A percentile compares a stretch with the other conserved stretches of the same genome.
phyloP scores from a whole-genome alignment of 306 rosid species.

The Lupinus albus region DNA sequence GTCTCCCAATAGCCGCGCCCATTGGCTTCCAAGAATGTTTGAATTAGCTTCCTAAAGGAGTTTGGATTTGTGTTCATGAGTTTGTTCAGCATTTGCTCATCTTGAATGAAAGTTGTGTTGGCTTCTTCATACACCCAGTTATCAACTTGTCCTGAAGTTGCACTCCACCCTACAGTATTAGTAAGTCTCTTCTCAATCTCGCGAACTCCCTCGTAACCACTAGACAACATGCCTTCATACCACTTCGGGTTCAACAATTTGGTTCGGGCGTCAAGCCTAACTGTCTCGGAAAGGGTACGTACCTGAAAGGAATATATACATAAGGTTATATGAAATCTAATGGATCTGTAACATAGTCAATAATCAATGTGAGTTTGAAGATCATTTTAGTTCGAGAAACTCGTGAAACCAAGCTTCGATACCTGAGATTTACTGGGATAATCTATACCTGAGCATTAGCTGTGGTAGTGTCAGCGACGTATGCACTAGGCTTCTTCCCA shows the following conservation, averaged over 20 bases:
- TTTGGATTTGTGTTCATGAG: constrained; percentile 89
- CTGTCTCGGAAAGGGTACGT: constrained; percentile 91
- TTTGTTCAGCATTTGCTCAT: constrained; percentile 88
- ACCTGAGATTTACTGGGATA: constrained; percentile 9
- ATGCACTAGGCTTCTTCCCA: constrained; percentile 96
- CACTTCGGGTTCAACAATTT: constrained; percentile 95
- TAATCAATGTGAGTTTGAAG: neutral
- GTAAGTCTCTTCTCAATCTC: constrained; percentile 96
- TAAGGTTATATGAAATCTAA: constrained; percentile 20
- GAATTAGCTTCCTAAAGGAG: constrained; percentile 89
- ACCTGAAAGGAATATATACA: constrained; percentile 58
- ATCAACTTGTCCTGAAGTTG: constrained; percentile 98
- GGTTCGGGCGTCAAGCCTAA: constrained; percentile 95
- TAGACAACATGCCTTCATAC: constrained; percentile 97
- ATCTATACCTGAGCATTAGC: constrained; percentile 91
- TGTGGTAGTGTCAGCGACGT: constrained; percentile 97
- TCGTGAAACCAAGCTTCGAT: constrained; percentile 18
- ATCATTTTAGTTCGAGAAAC: constrained; percentile 6
- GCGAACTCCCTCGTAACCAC: constrained; percentile 93
- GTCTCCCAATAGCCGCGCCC: constrained; percentile 99
- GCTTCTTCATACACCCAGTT: constrained; percentile 99
- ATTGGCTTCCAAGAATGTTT: constrained; percentile 94
- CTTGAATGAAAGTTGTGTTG: constrained; percentile 87
- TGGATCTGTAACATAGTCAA: neutral
- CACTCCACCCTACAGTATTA: constrained; percentile 99